These are phyloP conservation scores for Chalara sp. DNA, from an alignment of 2,329 filamentous ascomycete genomes.

Conservation along the genomic window DNA sequence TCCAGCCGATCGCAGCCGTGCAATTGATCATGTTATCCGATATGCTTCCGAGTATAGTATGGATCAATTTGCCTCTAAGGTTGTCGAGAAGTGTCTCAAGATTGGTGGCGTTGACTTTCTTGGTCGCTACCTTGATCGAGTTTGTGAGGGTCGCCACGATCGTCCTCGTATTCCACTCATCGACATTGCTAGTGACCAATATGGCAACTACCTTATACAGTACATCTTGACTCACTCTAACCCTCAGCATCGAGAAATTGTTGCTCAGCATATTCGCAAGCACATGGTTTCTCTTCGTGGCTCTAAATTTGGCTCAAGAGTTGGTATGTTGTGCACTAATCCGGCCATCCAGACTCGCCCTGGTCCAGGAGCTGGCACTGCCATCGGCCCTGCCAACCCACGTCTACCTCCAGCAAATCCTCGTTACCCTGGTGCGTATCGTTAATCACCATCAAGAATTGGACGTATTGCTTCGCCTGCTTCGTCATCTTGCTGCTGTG, in stretches of 20 bases:
- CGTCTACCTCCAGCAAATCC: slow-evolving; percentile 47
- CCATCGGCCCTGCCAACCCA: slow-evolving; percentile 42
- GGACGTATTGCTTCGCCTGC: slow-evolving; percentile 13
- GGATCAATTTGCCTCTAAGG: slow-evolving; percentile 98
- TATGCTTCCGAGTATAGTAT: slow-evolving; percentile 96
- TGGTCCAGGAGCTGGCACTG: slow-evolving; percentile 70
- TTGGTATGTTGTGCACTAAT: slow-evolving; percentile 98
- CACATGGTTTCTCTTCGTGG: slow-evolving; percentile 99
- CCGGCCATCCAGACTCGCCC: slow-evolving; percentile 83
- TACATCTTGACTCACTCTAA: slow-evolving; percentile 90
- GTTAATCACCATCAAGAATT: slow-evolving; percentile 31
- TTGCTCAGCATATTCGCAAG: slow-evolving; percentile 91
- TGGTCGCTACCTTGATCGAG: slow-evolving; percentile 83
- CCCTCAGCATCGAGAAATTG: slow-evolving; percentile 83
- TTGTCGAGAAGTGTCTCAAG: slow-evolving; percentile 98
- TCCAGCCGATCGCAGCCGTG: slow-evolving; percentile 82
- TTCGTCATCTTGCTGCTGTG: slow-evolving; percentile 21
- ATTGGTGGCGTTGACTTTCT: slow-evolving; percentile 89
- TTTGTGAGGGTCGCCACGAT: slow-evolving; percentile 85
- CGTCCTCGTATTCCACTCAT: slow-evolving; percentile 94
- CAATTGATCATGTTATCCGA: slow-evolving; percentile 90
- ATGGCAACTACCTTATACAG: slow-evolving; percentile 96
- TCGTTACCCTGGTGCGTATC: slow-evolving; percentile 53
- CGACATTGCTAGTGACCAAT: slow-evolving; percentile 97
- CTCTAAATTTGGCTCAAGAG: slow-evolving; percentile 96